Base-by-base conservation (phyloP, 2,329 filamentous ascomycete genomes). In the Nannizzia gypsea region DNA sequence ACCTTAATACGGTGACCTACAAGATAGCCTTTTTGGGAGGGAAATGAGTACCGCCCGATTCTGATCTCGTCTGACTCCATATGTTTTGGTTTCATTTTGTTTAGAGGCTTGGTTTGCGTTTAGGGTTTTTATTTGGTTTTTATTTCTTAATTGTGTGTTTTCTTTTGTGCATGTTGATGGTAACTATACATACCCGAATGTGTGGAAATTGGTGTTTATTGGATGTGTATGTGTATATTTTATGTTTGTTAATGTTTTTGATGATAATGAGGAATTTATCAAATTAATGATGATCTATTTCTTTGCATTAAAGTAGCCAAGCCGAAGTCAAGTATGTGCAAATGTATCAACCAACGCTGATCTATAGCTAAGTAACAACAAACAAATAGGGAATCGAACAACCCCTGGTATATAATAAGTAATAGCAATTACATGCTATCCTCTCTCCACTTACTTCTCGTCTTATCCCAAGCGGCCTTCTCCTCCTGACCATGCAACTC, bases 381-480 rank as follows among this genome's bases (percentile, higher is more conserved):
- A 40, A 58, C 15, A 22, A 40, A 58, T 6, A 28, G 24, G 56
- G 22, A 20, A 28, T 26, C 24, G 28, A 26, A 17, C 26, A 48
- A 22, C 28, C 26, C 26, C 6, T 13, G 2, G 15, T 11, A 34
- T n/a, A 24, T 17, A 54, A 28, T 3, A 8, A 34, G 8, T 15
- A 28, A 6, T 13, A 31, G 28, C 26, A 40, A 24, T 60, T 69
- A 76, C 69, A 75, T 70, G 56, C 72, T 76, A 70, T 81, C 79
- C 66, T 81, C 78, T 64, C 76, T 71, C 74, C 76, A 79, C 60
- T 74, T 71, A 65, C 74, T 77, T 64, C 78, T 70, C 20, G 75
- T 75, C 67, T 75, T 77, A 66, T 74, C 67, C 76, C 77, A 81
- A 22, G 73, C 74, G 58, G 77, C 74, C 55, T 72, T 74, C 63